Percentiles rank a stretch among this genome's conserved stretches.
phyloP scores from a whole-genome alignment of 177 flowering plant species.

The Vitis hybrid region DNA sequence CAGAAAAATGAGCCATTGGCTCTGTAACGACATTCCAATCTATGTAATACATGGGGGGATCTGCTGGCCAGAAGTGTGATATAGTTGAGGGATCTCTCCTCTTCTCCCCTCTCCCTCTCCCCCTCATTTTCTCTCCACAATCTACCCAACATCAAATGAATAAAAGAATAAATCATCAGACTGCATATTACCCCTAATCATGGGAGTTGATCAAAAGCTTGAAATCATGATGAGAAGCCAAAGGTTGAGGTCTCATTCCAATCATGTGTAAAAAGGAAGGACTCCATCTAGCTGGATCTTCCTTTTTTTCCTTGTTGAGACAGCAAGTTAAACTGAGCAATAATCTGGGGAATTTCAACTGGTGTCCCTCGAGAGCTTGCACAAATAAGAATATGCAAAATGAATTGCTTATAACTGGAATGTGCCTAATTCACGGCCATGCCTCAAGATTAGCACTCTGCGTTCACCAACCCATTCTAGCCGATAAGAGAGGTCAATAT shows the following conservation, averaged over 20 bases:
- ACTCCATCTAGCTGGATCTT: neutral
- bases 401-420: slow-evolving; percentile 51
- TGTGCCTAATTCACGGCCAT: slow-evolving; percentile 67
- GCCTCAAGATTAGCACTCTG: slow-evolving; percentile 56
- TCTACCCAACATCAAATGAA: too few species aligned
- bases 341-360: too few species aligned
- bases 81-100: too few species aligned
- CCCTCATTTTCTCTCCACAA: too few species aligned
- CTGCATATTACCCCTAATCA: neutral
- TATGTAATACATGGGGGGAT: too few species aligned
- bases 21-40: too few species aligned
- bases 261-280: neutral
- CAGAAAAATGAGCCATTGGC: too few species aligned
- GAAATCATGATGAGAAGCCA: neutral
- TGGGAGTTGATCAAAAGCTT: neutral
- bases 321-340: neutral
- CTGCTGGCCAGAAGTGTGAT: too few species aligned
- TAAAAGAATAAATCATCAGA: too few species aligned
- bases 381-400: neutral
- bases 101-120: too few species aligned
- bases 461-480: slow-evolving; percentile 71
- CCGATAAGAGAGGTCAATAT: slow-evolving; percentile 83
- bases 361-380: too few species aligned
- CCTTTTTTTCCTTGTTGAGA: neutral
- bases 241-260: neutral